Evolutionary conservation across 225 moss, liverwort and hornwort genomes (phyloP).

Genomic region (Climacium dendroides): DNA sequence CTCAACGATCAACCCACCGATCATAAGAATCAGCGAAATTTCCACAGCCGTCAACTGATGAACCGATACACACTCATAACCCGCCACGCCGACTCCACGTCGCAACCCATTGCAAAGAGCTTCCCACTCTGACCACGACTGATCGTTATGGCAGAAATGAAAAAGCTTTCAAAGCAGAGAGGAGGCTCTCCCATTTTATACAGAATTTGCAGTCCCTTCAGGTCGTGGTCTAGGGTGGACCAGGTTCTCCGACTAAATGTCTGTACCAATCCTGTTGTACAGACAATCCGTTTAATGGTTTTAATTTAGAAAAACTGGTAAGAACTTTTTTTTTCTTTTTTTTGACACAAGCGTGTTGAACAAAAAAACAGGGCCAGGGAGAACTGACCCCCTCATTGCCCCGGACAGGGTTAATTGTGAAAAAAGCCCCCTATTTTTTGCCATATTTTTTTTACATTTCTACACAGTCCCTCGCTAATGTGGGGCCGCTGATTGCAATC

Average conservation of each 20-base stretch:
- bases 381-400: no score
- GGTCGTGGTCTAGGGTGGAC: neutral
- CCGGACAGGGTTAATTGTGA: no score
- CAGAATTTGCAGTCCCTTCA: neutral
- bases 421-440: no score
- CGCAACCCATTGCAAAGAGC: neutral
- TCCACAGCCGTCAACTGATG: neutral
- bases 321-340: no score
- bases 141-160: neutral
- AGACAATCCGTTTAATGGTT: neutral
- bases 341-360: no score
- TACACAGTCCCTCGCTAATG: no score
- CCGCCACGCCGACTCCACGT: neutral
- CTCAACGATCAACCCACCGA: neutral
- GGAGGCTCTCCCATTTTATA: neutral
- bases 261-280: neutral
- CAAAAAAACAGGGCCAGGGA: no score
- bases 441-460: no score
- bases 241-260: neutral
- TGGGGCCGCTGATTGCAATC: no score
- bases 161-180: neutral
- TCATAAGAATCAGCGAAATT: neutral
- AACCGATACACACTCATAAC: constrained; percentile 7
- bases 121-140: neutral
- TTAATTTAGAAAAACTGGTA: neutral